These are phyloP conservation scores for Exophiala lecanii-corni DNA, from an alignment of 2,329 filamentous ascomycete genomes.

Conservation along the genomic window DNA sequence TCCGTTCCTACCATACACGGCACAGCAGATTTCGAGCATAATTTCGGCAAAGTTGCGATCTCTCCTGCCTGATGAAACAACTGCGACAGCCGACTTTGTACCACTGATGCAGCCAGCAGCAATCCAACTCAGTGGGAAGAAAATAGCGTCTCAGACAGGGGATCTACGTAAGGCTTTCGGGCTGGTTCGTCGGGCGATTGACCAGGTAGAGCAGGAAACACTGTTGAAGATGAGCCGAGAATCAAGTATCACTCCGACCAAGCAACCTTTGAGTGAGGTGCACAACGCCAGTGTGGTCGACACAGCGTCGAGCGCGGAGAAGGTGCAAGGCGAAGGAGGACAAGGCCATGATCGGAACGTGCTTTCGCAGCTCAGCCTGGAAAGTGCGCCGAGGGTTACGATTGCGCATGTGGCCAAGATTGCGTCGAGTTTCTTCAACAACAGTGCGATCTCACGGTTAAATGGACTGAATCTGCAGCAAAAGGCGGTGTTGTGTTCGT, in stretches of 20 bases:
- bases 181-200: constrained; percentile 82
- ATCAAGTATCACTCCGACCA: constrained; percentile 59
- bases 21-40: constrained; percentile 78
- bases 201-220: constrained; percentile 82
- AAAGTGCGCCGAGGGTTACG: constrained; percentile 80
- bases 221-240: constrained; percentile 59
- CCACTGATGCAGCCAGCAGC: constrained; percentile 93
- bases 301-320: constrained; percentile 26
- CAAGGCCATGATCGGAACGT: constrained; percentile 36
- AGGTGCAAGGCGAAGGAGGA: constrained; percentile 41
- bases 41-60: constrained; percentile 78
- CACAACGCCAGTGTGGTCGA: constrained; percentile 47
- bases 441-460: constrained; percentile 78
- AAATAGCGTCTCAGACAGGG: constrained; percentile 88
- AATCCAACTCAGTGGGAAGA: constrained; percentile 89
- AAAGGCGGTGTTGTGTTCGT: constrained; percentile 85
- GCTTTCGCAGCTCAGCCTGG: constrained; percentile 61
- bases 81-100: constrained; percentile 54
- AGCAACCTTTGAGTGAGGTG: constrained; percentile 75
- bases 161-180: constrained; percentile 94
- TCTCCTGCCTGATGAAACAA: constrained; percentile 56
- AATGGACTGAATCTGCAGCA: constrained; percentile 90
- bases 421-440: constrained; percentile 82
- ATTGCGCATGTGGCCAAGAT: constrained; percentile 90
- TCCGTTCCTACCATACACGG: constrained; percentile 88